These are phyloP conservation scores for Viscum album DNA, from an alignment of 177 flowering plant species.

Conservation along the genomic window DNA sequence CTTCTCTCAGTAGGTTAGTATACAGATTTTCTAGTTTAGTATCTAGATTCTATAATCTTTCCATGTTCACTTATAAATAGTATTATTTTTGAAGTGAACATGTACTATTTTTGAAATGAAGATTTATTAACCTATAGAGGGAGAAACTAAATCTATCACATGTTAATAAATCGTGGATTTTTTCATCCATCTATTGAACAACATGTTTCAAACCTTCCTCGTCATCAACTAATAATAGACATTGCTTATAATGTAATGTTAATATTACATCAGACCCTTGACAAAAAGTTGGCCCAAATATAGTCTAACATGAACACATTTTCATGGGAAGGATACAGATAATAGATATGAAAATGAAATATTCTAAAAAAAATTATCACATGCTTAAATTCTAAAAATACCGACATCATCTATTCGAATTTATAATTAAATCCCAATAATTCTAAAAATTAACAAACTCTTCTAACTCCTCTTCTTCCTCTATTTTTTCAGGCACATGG, in stretches of 20 bases:
- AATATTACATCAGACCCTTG: constrained; percentile 11
- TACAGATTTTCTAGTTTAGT: too few species aligned
- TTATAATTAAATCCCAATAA: constrained; percentile 99
- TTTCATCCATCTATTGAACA: constrained; percentile 73
- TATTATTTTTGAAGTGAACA: too few species aligned
- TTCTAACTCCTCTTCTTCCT: constrained; percentile 94
- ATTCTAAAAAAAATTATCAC: constrained; percentile 12
- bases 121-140: too few species aligned
- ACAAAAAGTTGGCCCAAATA: not conserved
- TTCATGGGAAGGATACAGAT: constrained; percentile 1
- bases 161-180: constrained; percentile 36
- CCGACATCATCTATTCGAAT: constrained; percentile 99
- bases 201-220: constrained; percentile 91
- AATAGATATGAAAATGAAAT: constrained; percentile 1
- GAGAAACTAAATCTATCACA: constrained; percentile 50
- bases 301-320: constrained; percentile 11
- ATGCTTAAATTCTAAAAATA: constrained; percentile 48
- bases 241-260: constrained; percentile 21
- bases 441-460: constrained; percentile 99
- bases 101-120: too few species aligned
- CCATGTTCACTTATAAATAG: too few species aligned
- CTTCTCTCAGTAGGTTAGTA: too few species aligned
- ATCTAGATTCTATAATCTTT: too few species aligned
- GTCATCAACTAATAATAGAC: constrained; percentile 64
- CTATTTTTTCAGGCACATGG: constrained; percentile 54